phyloP scores from a whole-genome alignment of 108 stramenopile species.

The Skeletonema menzelii region DNA sequence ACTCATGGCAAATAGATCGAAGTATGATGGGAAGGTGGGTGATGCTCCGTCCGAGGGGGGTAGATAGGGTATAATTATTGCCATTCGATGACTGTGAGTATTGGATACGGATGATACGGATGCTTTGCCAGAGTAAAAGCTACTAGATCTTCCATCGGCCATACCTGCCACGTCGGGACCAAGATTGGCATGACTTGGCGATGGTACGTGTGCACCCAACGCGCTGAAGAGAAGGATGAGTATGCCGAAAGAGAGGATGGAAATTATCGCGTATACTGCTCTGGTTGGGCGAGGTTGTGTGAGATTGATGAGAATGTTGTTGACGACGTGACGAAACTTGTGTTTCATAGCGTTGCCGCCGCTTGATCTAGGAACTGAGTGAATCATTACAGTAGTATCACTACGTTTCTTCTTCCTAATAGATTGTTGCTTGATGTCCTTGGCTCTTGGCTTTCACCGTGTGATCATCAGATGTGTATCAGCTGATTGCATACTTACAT shows the following conservation, averaged over 20 bases:
- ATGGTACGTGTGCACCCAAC: not conserved
- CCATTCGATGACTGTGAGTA: constrained; percentile 51
- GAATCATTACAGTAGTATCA: too few relatives aligned
- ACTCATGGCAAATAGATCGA: constrained; percentile 77
- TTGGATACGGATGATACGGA: not conserved
- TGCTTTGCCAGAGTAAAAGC: not conserved
- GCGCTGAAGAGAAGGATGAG: constrained; percentile 1
- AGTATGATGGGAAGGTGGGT: constrained; percentile 78
- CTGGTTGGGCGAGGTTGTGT: constrained; percentile 14
- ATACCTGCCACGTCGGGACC: constrained; percentile 12
- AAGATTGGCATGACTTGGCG: not conserved
- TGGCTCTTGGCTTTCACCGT: too few relatives aligned
- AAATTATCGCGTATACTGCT: constrained; percentile 11
- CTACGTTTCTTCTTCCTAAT: too few relatives aligned
- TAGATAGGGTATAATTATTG: constrained; percentile 80
- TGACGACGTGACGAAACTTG: not conserved
- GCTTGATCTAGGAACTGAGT: not conserved
- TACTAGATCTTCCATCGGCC: constrained; percentile 9
- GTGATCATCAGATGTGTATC: too few relatives aligned
- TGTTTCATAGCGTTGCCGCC: not conserved
- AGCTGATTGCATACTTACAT: too few relatives aligned
- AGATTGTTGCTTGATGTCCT: too few relatives aligned
- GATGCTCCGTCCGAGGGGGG: constrained; percentile 40
- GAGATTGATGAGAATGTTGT: constrained; percentile 10
- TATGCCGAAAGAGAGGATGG: not conserved